These are phyloP conservation scores for Thymus quinquecostatus DNA, from an alignment of 257 asterid genomes.

Conservation along the genomic window DNA sequence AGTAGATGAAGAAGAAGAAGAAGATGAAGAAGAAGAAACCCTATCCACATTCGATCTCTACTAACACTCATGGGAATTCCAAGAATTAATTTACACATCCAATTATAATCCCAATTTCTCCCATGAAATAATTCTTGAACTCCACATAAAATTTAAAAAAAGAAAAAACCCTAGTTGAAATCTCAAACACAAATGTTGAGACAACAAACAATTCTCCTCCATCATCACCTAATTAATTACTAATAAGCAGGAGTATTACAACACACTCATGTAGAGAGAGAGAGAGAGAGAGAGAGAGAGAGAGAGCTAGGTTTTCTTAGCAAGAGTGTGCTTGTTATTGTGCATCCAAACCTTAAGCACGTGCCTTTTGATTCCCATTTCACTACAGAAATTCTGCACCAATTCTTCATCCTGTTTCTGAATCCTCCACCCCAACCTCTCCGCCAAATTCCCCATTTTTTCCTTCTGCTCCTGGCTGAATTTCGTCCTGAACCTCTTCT, in stretches of 20 bases:
- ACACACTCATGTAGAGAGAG: neutral
- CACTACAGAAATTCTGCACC: conserved; percentile 63
- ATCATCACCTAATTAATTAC: conserved; percentile 1
- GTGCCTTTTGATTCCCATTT: conserved; percentile 63
- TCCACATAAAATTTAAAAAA: too few species aligned
- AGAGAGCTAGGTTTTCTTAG: conserved; percentile 56
- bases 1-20: neutral
- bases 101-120: neutral
- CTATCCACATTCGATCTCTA: neutral
- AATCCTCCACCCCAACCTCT: conserved; percentile 70
- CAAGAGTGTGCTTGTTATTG: conserved; percentile 76
- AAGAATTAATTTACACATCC: too few species aligned
- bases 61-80: too few species aligned
- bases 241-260: neutral
- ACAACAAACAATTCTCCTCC: neutral
- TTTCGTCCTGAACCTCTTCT: conserved; percentile 67
- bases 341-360: conserved; percentile 92
- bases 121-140: neutral
- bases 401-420: conserved; percentile 70
- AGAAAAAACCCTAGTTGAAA: conserved; percentile 34
- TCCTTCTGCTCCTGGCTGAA: conserved; percentile 76
- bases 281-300: too few species aligned
- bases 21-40: neutral
- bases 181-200: conserved; percentile 3
- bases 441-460: conserved; percentile 68